Evolutionary conservation across 2,329 filamentous ascomycete genomes (phyloP), one percentile per base, ranked within the genome.

Genomic region (Cladophialophora psammophila): DNA sequence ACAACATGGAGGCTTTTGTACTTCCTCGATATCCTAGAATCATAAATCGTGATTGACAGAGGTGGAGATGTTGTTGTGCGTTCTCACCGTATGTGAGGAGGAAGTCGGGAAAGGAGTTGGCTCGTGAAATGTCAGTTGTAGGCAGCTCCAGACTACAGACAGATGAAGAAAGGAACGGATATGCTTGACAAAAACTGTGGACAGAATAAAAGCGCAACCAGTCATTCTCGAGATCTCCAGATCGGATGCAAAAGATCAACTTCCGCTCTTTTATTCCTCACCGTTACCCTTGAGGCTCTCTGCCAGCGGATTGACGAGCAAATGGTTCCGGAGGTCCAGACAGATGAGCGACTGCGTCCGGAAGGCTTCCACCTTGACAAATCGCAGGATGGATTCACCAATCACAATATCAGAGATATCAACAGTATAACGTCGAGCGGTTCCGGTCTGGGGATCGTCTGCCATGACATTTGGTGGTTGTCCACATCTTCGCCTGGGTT

Each of bases 1-100:
- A 68, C 66, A 65, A 68, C 62, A 45, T 38, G 42, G 57, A 52
- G 63, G 58, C 50, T 68, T 68, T 68, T 65, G 66, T 68, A 68
- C 66, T 68, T 68, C 66, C 66, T 65, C 52, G 7, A 45, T 42
- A 26, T 59, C n/a, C 38, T 13, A 45, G 26, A 7, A 45, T 10
- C 42, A 32, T 10, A 9, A 38, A 34, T 13, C 4, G 8, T 45
- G 38, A 20, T 48, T 7, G 56, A 36, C 42, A 18, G 13, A 6
- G 36, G 36, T 31, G 10, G 13, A 32, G 5, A 31, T 42, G 18
- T 13, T 48, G 35, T n/a, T 59, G 26, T 59, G 35, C 56, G 26
- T 9, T 2, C 56, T 32, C 38, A 12, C 20, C 38, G 32, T 31
- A 59, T 45, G 38, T 31, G 20, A 59, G 36, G 56, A 36, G 56